Evolutionary conservation across 2,329 filamentous ascomycete genomes (phyloP).

Genomic region (Verticillium tricorpus): DNA sequence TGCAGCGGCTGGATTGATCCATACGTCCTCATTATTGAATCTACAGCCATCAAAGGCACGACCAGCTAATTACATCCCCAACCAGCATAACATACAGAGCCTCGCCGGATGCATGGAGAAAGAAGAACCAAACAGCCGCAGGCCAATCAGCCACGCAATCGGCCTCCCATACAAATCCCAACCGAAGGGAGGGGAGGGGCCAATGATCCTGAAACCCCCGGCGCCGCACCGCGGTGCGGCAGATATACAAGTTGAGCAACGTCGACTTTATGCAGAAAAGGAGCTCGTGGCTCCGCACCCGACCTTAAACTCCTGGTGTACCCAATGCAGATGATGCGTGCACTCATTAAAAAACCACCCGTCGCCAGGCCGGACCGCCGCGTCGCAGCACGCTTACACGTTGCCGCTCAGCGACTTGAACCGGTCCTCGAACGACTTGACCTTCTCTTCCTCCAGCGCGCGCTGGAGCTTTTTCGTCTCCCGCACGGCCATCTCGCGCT

Average conservation of each 20-base stretch:
- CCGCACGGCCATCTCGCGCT: slow-evolving; percentile 68
- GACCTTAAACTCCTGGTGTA: background rate
- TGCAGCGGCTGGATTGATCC: background rate
- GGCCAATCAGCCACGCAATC: background rate
- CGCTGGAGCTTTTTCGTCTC: slow-evolving; percentile 67
- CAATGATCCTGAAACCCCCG: background rate
- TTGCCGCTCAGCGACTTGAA: slow-evolving; percentile 27
- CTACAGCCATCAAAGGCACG: background rate
- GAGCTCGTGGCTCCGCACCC: background rate
- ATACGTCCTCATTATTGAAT: background rate
- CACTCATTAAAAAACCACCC: background rate
- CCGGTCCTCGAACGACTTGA: slow-evolving; percentile 41
- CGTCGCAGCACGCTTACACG: slow-evolving; percentile 1
- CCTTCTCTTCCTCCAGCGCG: slow-evolving; percentile 59
- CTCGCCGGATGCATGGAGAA: background rate
- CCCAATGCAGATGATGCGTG: background rate
- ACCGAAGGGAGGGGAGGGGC: too few relatives aligned
- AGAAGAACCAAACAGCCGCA: background rate
- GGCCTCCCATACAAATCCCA: background rate
- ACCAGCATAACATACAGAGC: background rate
- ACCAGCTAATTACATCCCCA: background rate
- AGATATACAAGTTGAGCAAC: background rate
- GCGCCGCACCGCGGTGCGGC: background rate
- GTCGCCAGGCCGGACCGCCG: background rate
- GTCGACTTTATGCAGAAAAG: background rate